Percentiles rank a stretch among this genome's conserved stretches.
phyloP scores from a whole-genome alignment of 306 rosid genomes.

The Begonia loranthoides region DNA sequence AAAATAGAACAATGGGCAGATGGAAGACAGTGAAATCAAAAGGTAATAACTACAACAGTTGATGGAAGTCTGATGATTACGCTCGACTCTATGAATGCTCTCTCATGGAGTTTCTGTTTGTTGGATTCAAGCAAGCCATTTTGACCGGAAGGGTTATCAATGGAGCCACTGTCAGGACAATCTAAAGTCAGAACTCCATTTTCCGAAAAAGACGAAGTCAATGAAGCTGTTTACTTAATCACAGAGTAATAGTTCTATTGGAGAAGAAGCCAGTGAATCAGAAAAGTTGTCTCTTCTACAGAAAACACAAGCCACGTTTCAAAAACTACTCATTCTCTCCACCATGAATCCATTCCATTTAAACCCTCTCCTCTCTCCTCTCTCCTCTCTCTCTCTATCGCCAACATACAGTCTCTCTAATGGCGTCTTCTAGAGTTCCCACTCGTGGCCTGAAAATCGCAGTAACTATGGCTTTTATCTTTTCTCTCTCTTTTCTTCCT shows the following conservation, averaged over 20 bases:
- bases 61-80: too few species aligned
- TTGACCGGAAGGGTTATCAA: too few species aligned
- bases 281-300: slow-evolving; percentile 5
- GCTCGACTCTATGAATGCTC: too few species aligned
- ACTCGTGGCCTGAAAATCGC: background rate
- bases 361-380: background rate
- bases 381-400: background rate
- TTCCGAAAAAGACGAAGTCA: slow-evolving; percentile 5
- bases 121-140: too few species aligned
- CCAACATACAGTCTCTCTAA: background rate
- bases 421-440: background rate
- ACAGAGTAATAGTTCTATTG: background rate
- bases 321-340: background rate
- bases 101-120: too few species aligned
- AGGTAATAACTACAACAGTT: too few species aligned
- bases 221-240: background rate
- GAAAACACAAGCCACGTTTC: background rate
- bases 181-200: slow-evolving; percentile 2
- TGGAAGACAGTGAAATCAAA: too few species aligned
- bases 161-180: background rate
- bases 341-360: background rate
- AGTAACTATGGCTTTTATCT: background rate
- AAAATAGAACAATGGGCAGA: too few species aligned
- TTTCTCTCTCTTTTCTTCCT: slow-evolving; percentile 7
- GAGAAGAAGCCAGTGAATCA: background rate